phyloP scores from a whole-genome alignment of 352 stramenopile genomes.

The Pythium monospermum region DNA sequence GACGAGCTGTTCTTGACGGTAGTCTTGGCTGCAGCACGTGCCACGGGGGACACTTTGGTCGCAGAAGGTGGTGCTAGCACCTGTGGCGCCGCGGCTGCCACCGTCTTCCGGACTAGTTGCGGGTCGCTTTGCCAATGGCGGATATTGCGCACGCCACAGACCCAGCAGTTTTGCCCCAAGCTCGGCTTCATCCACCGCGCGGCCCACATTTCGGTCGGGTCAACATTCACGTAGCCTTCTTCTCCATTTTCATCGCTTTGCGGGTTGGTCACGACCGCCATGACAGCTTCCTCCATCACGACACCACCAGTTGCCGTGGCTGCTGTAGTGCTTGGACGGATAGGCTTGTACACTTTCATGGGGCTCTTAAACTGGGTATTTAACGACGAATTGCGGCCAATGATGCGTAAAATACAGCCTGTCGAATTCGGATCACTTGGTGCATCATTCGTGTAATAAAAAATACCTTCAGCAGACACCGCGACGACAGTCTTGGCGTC shows the following conservation, averaged over 20 bases:
- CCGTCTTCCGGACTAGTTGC: slow-evolving; percentile 3
- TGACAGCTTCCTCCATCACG: slow-evolving; percentile 38
- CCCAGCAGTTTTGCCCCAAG: slow-evolving; percentile 53
- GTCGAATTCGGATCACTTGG: slow-evolving; percentile 1
- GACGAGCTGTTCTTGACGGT: neutral
- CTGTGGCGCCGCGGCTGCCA: neutral
- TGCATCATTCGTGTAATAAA: slow-evolving; percentile 62
- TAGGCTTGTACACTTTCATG: slow-evolving; percentile 68
- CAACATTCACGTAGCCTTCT: slow-evolving; percentile 69
- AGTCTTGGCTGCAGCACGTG: neutral
- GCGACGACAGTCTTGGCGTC: slow-evolving; percentile 53
- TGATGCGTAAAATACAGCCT: slow-evolving; percentile 39
- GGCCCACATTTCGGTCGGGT: slow-evolving; percentile 59
- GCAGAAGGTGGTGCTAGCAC: neutral
- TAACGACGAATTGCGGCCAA: slow-evolving; percentile 60
- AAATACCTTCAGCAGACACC: slow-evolving; percentile 62
- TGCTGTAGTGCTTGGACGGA: slow-evolving; percentile 11
- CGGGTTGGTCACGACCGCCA: slow-evolving; percentile 69
- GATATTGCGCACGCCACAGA: slow-evolving; percentile 71
- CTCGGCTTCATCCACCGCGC: slow-evolving; percentile 69
- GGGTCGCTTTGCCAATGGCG: slow-evolving; percentile 41
- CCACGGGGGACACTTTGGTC: neutral
- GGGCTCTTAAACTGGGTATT: slow-evolving; percentile 61
- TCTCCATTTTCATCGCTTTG: slow-evolving; percentile 38
- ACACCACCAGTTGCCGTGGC: neutral